Evolutionary conservation across 768 basidiomycete genomes (phyloP), one percentile per base, ranked within the genome.

Genomic region (Tylopilus sp.): DNA sequence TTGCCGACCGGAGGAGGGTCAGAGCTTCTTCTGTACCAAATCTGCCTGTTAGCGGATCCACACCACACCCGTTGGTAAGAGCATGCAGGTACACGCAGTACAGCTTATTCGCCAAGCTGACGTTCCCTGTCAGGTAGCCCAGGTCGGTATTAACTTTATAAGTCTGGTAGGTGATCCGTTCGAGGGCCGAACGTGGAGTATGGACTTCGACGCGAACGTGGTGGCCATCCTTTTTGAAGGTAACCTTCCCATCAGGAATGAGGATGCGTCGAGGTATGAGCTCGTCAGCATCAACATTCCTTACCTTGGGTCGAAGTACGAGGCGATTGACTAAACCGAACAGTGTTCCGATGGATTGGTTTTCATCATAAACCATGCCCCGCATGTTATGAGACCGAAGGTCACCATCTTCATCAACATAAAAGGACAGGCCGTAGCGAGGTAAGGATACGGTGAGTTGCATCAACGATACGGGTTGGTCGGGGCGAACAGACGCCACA

Each of bases 1-100:
- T 53, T 7, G 75, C 71, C 0, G 74, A 75, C 10, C 52, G 54
- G 22, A 80, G 60, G 40, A 72, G 57, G 42, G 64, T 55, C 18
- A 79, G 57, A 1, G 77, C 77, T 43, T 79, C 69, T 33, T 75
- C 71, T 2, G 72, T 71, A 4, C 79, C 79, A 0, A 72, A 74
- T 7, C 71, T 71, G 17, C 57, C 56, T 1, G 73, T 76, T n/a
- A 80, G 62, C 3, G 75, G 74, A 59, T 80, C 79, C 11, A 67
- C 64, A 13, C 73, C 58, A 42, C 69, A 69, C 41, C 72, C 69
- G n/a, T 72, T 72, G 3, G 71, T 78, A 3, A 77, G 50, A n/a
- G 75, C 73, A 39, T 81, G 79, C n/a, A 81, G 65, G 46, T 75
- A 75, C 3, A 71, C 64, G 40, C 66, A 67, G 49, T 67, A 76